phyloP scores from a whole-genome alignment of 495 filamentous ascomycete species.

The Schizothecium vesticola region DNA sequence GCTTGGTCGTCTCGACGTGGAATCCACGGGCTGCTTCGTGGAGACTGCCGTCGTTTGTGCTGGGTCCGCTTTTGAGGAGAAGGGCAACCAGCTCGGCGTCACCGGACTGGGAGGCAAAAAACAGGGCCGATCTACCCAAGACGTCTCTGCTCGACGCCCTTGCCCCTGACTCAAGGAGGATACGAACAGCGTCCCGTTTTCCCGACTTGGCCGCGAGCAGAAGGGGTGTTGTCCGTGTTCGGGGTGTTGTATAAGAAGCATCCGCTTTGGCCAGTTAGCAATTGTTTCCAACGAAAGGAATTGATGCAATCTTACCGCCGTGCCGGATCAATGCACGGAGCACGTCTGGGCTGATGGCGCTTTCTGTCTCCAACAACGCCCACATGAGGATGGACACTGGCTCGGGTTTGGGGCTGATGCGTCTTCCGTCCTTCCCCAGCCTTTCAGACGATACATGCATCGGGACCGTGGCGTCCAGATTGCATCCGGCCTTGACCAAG shows the following conservation, averaged over 20 bases:
- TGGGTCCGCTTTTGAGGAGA: slow-evolving; percentile 16
- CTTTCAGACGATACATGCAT: slow-evolving; percentile 13
- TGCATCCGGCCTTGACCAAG: slow-evolving; percentile 21
- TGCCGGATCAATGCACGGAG: slow-evolving; percentile 35
- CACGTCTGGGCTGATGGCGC: slow-evolving; percentile 28
- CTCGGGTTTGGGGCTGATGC: slow-evolving; percentile 24
- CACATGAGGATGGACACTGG: slow-evolving; percentile 38
- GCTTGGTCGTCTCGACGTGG: slow-evolving; percentile 31
- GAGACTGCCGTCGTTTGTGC: slow-evolving; percentile 38
- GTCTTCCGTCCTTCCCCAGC: slow-evolving; percentile 13
- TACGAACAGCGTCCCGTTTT: slow-evolving; percentile 30
- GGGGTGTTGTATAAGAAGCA: slow-evolving; percentile 33
- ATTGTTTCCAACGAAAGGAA: background rate
- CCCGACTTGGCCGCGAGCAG: slow-evolving; percentile 34
- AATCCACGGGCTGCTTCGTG: slow-evolving; percentile 40
- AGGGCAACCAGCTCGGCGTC: slow-evolving; percentile 18
- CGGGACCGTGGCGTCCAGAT: slow-evolving; percentile 19
- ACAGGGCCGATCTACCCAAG: slow-evolving; percentile 36
- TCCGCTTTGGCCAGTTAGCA: slow-evolving; percentile 28
- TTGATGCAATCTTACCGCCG: slow-evolving; percentile 24
- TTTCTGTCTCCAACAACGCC: slow-evolving; percentile 29
- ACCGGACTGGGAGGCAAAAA: slow-evolving; percentile 30
- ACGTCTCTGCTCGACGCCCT: slow-evolving; percentile 34
- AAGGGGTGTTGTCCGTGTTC: slow-evolving; percentile 34
- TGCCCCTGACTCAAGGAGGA: slow-evolving; percentile 33